Evolutionary conservation across 1,284 basidiomycete species (phyloP).

Genomic region (Heterobasidion parviporum): DNA sequence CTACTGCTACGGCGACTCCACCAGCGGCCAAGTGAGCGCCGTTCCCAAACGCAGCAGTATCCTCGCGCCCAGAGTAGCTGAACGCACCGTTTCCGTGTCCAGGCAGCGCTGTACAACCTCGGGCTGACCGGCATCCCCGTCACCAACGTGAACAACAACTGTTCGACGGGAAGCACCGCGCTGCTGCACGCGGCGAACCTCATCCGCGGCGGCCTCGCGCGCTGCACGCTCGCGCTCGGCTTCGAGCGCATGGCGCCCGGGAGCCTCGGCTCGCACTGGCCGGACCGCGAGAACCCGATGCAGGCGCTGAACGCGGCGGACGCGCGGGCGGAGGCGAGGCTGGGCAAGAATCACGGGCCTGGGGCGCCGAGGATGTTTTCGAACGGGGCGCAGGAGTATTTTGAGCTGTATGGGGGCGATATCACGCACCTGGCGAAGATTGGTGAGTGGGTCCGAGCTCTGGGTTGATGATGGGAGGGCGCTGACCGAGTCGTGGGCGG

Average conservation of each 20-base stretch:
- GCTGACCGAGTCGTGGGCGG: background rate
- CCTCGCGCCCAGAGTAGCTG: background rate
- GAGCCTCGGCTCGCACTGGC: constrained; percentile 50
- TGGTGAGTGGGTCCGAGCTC: constrained; percentile 31
- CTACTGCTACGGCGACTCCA: constrained; percentile 75
- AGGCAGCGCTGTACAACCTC: constrained; percentile 78
- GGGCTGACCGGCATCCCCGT: constrained; percentile 83
- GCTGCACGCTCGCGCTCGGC: constrained; percentile 77
- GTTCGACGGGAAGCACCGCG: constrained; percentile 72
- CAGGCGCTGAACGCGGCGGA: constrained; percentile 35
- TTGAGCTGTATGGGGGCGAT: constrained; percentile 64
- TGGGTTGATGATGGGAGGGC: background rate
- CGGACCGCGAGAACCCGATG: constrained; percentile 60
- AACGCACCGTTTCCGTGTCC: background rate
- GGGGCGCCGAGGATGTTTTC: constrained; percentile 69
- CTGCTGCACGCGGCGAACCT: constrained; percentile 62
- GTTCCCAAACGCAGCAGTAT: background rate
- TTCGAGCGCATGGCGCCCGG: constrained; percentile 87
- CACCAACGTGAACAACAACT: constrained; percentile 83
- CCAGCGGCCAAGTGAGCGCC: constrained; percentile 60
- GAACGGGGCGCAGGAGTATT: constrained; percentile 76
- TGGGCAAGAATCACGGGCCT: constrained; percentile 63
- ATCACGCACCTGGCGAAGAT: constrained; percentile 71
- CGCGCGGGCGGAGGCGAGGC: constrained; percentile 43
- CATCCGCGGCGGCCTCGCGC: constrained; percentile 62